Conservation (phyloP, 2,329 filamentous ascomycete species). For the Sclerotinia glacialis region DNA sequence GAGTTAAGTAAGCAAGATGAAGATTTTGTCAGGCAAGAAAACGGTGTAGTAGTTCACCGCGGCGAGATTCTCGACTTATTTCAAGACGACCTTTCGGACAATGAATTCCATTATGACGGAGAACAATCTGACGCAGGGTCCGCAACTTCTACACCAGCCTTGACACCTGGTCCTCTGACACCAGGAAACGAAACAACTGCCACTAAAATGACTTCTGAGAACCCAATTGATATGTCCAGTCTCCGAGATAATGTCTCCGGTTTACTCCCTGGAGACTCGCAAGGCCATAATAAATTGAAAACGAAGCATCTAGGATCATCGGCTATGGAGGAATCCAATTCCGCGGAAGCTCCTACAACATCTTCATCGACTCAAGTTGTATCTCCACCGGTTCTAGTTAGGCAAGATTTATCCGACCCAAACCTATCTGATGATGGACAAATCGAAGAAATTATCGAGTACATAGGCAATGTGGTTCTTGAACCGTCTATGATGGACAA, state of each 20-base stretch:
- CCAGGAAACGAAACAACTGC: background rate
- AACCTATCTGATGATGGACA: slow-evolving; percentile 5
- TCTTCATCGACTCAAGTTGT: background rate
- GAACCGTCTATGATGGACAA: background rate
- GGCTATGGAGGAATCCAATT: background rate
- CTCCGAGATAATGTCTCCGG: background rate
- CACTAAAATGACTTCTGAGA: background rate
- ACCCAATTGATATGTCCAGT: background rate
- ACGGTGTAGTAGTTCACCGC: slow-evolving; percentile 37
- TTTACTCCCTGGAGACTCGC: background rate
- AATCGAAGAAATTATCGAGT: slow-evolving; percentile 9
- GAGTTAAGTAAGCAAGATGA: slow-evolving; percentile 24
- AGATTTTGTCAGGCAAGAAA: slow-evolving; percentile 35
- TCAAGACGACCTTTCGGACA: slow-evolving; percentile 23
- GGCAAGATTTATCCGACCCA: background rate
- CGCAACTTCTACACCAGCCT: background rate
- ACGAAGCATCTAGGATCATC: background rate
- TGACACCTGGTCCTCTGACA: background rate
- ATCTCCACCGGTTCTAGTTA: background rate
- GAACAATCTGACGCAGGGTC: background rate
- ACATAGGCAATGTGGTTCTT: background rate
- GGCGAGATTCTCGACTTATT: slow-evolving; percentile 40
- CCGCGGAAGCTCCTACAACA: background rate
- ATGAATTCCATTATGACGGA: background rate
- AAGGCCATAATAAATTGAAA: background rate